Conservation (phyloP, 1,139 yeast species). For the Debaryomyces sp. region DNA sequence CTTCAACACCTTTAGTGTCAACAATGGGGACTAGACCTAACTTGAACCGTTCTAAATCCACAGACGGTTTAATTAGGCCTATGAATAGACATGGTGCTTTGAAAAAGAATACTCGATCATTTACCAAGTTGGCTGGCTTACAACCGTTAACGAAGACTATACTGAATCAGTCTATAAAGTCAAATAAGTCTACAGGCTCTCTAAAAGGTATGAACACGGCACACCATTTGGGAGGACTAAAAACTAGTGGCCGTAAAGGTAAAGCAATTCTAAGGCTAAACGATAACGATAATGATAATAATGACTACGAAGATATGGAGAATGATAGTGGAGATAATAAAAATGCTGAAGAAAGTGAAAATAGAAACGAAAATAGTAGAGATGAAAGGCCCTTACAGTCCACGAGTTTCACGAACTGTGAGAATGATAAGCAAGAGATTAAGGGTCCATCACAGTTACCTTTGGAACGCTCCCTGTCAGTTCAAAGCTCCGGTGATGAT, state of each 20-base stretch:
- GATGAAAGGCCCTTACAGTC: background rate
- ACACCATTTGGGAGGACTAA: constrained; percentile 31
- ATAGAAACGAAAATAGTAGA: background rate
- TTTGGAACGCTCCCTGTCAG: background rate
- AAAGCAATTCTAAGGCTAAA: constrained; percentile 44
- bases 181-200: constrained; percentile 39
- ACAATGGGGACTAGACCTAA: constrained; percentile 29
- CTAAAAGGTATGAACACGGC: constrained; percentile 32
- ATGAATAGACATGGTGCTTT: constrained; percentile 23
- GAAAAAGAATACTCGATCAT: constrained; percentile 41
- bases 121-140: constrained; percentile 29
- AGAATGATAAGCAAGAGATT: background rate
- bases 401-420: background rate
- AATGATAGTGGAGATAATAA: constrained; percentile 9
- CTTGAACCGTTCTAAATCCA: constrained; percentile 44
- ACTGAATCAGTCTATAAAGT: constrained; percentile 32
- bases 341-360: background rate
- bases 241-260: constrained; percentile 42
- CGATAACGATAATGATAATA: constrained; percentile 32
- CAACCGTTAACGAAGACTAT: constrained; percentile 46
- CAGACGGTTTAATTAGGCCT: constrained; percentile 40
- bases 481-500: constrained; percentile 33
- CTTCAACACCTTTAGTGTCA: constrained; percentile 17
- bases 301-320: constrained; percentile 34
- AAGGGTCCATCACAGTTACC: background rate